phyloP scores from a whole-genome alignment of 257 asterid genomes.

The Lithospermum erythrorhizon region DNA sequence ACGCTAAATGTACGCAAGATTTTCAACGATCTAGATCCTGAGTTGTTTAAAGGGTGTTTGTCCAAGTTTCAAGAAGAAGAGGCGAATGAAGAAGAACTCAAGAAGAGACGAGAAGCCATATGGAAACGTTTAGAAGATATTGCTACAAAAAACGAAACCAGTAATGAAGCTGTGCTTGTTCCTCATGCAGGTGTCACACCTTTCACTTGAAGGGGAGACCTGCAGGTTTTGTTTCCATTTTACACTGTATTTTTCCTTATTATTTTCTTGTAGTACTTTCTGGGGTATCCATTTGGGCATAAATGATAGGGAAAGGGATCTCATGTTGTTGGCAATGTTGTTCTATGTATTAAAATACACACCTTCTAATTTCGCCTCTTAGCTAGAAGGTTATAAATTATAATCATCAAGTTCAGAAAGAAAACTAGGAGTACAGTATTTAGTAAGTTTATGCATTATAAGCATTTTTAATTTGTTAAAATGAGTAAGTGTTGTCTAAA shows the following conservation, averaged over 20 bases:
- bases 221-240: not conserved
- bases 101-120: constrained; percentile 19
- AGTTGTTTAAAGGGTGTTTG: constrained; percentile 21
- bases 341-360: not conserved
- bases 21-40: constrained; percentile 26
- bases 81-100: constrained; percentile 18
- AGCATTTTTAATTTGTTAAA: not conserved
- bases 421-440: not conserved
- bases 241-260: not conserved
- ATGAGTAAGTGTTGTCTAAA: no score
- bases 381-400: not conserved
- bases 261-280: not conserved
- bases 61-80: constrained; percentile 22
- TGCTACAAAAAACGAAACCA: constrained; percentile 13
- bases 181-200: constrained; percentile 3
- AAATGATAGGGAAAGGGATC: not conserved
- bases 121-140: constrained; percentile 27
- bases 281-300: not conserved
- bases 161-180: constrained; percentile 24
- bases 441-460: not conserved
- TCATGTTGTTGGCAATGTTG: not conserved
- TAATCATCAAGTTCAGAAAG: not conserved
- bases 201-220: not conserved
- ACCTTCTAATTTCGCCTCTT: not conserved
- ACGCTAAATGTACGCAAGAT: constrained; percentile 23